phyloP scores from a whole-genome alignment of 768 basidiomycete species.

The Gelatoporia subvermispora region DNA sequence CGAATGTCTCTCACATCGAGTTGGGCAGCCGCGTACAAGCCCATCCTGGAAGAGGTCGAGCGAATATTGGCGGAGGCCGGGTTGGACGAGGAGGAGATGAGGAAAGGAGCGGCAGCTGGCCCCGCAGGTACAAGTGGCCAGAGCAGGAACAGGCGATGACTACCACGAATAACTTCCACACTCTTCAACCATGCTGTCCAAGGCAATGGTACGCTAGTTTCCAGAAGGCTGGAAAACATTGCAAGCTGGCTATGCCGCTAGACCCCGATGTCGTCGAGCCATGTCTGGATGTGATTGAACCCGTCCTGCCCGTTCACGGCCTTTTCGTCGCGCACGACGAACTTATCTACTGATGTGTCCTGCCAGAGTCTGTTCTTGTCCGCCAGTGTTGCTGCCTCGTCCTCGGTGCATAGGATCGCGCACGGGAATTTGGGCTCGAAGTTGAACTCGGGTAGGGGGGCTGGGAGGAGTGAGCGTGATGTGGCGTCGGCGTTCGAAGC shows the following conservation, averaged over 20 bases:
- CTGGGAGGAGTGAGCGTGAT: constrained; percentile 25
- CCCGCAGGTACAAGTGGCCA: constrained; percentile 32
- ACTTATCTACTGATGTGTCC: constrained; percentile 22
- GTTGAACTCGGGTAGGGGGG: constrained; percentile 44
- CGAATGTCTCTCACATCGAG: not conserved
- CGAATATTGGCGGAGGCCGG: constrained; percentile 81
- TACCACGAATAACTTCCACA: too few species aligned
- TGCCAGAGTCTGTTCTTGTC: constrained; percentile 36
- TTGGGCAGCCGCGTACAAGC: constrained; percentile 67
- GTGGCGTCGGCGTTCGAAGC: constrained; percentile 33
- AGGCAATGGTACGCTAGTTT: too few species aligned
- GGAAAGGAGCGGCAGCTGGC: constrained; percentile 43
- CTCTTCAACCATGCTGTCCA: too few species aligned
- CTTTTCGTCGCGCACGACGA: constrained; percentile 8
- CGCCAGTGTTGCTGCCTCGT: constrained; percentile 30
- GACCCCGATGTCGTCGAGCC: constrained; percentile 54
- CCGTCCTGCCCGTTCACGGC: constrained; percentile 33
- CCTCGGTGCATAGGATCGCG: constrained; percentile 37
- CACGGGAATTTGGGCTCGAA: constrained; percentile 63
- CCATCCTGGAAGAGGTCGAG: constrained; percentile 76
- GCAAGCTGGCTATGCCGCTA: constrained; percentile 11
- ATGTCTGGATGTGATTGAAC: constrained; percentile 40
- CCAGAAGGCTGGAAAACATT: too few species aligned
- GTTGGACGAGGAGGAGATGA: constrained; percentile 79
- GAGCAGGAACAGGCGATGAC: constrained; percentile 47